These are phyloP conservation scores for Chloranthus sessilifolius DNA, from an alignment of 164 flowering plant genomes.

Conservation along the genomic window DNA sequence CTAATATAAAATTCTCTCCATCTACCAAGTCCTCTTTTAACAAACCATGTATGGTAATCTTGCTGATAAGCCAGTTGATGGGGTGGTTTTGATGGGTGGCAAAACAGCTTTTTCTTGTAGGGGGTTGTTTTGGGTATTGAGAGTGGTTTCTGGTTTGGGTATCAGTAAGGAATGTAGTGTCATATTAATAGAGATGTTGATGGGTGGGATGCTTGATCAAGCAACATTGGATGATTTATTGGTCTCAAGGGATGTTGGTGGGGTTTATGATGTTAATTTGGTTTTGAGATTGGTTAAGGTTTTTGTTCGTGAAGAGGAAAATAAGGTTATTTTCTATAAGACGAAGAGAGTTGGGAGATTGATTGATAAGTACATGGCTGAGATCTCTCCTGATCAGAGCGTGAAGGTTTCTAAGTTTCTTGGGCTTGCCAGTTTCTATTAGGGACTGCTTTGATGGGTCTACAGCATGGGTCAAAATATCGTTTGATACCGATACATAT, in stretches of 20 bases:
- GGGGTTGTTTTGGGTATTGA: constrained; percentile 59
- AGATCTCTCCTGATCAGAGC: constrained; percentile 82
- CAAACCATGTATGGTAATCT: constrained; percentile 43
- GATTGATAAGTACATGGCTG: constrained; percentile 69
- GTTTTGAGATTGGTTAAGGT: constrained; percentile 62
- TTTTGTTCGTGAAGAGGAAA: constrained; percentile 34
- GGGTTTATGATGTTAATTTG: constrained; percentile 71
- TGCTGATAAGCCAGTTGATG: constrained; percentile 64
- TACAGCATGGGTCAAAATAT: too few relatives aligned
- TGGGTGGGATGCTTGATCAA: constrained; percentile 67
- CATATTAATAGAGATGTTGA: constrained; percentile 60
- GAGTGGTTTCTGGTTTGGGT: constrained; percentile 53
- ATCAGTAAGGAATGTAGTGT: constrained; percentile 35
- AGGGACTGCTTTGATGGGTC: constrained; percentile 81
- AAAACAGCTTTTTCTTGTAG: constrained; percentile 54
- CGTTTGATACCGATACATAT: too few relatives aligned
- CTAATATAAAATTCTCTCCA: constrained; percentile 32
- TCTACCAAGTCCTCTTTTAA: constrained; percentile 23
- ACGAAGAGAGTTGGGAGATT: constrained; percentile 69
- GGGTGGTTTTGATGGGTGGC: constrained; percentile 54
- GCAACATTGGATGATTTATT: constrained; percentile 76
- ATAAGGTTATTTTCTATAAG: constrained; percentile 26
- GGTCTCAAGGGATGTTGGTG: constrained; percentile 27
- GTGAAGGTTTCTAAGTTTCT: constrained; percentile 72
- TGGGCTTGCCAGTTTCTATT: constrained; percentile 76